phyloP scores from a whole-genome alignment of 2,329 filamentous ascomycete species.

The Cordyceps tenuipes region DNA sequence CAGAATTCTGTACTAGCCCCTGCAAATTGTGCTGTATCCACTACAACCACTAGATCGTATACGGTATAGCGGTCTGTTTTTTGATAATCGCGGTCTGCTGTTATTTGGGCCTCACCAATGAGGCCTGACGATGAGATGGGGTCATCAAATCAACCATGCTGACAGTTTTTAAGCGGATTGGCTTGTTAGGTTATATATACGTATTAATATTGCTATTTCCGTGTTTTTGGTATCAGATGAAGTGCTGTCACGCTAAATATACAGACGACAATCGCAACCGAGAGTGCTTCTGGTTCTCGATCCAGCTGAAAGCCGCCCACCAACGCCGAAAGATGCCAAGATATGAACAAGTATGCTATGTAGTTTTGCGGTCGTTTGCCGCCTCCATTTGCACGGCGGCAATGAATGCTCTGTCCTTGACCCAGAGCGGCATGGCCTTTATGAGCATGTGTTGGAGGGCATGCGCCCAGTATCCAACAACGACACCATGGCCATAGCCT shows the following conservation, averaged over 20 bases:
- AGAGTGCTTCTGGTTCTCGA: not conserved
- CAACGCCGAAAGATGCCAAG: not conserved
- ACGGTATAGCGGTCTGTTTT: too few relatives aligned
- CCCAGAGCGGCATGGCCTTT: constrained; percentile 9
- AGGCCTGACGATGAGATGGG: not conserved
- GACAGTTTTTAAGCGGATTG: not conserved
- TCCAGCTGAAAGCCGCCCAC: not conserved
- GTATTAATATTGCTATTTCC: not conserved
- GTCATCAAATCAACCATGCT: not conserved
- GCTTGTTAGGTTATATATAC: not conserved
- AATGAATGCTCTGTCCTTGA: constrained; percentile 9
- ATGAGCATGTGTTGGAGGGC: constrained; percentile 13
- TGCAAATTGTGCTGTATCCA: too few relatives aligned
- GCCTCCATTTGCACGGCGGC: constrained; percentile 2
- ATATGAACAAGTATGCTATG: not conserved
- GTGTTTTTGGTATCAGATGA: constrained; percentile 7
- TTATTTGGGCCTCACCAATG: too few relatives aligned
- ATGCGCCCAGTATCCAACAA: constrained; percentile 15
- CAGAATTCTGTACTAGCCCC: too few relatives aligned
- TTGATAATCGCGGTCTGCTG: too few relatives aligned
- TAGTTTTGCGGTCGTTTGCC: constrained; percentile 1
- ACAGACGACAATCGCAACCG: not conserved
- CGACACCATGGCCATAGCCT: constrained; percentile 14
- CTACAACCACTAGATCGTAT: too few relatives aligned
- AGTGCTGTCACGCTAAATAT: constrained; percentile 1